phyloP scores from a whole-genome alignment of 2,329 filamentous ascomycete species.

The Penicillium sp. region DNA sequence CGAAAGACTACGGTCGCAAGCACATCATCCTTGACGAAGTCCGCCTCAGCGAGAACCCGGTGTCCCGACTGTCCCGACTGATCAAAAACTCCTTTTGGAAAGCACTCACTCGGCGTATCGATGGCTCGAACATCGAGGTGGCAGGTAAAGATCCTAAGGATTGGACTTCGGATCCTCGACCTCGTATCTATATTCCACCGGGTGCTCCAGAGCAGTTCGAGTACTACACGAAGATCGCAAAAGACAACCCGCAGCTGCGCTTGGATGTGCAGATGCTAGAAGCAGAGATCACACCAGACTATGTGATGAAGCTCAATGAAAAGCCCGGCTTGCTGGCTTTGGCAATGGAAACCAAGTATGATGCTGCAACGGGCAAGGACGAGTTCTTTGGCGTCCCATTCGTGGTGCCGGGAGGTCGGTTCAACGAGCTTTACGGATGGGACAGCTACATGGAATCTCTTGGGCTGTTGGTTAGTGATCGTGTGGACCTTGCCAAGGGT shows the following conservation, averaged over 20 bases:
- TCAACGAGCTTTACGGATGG: constrained; percentile 98
- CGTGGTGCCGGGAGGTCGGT: constrained; percentile 92
- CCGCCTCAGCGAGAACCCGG: constrained; percentile 89
- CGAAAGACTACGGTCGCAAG: constrained; percentile 82
- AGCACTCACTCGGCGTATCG: constrained; percentile 80
- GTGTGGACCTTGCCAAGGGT: constrained; percentile 78
- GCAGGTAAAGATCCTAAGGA: constrained; percentile 90
- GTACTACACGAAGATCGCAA: constrained; percentile 78
- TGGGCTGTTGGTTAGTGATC: constrained; percentile 77
- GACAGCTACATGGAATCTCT: constrained; percentile 98
- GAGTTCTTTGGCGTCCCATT: constrained; percentile 79
- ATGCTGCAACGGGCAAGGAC: constrained; percentile 62
- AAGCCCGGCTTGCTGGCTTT: constrained; percentile 86
- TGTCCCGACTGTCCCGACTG: constrained; percentile 75
- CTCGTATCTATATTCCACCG: constrained; percentile 82
- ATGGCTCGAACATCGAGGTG: constrained; percentile 70
- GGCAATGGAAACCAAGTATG: constrained; percentile 70
- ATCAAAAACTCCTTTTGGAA: constrained; percentile 93
- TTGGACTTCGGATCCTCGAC: constrained; percentile 83
- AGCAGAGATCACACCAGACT: constrained; percentile 66
- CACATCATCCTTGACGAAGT: constrained; percentile 87
- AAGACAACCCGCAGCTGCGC: constrained; percentile 71
- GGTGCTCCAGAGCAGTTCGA: constrained; percentile 81
- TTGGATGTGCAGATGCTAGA: constrained; percentile 78
- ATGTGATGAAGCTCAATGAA: constrained; percentile 74